Conservation (phyloP, 176 grass and related monocot genomes). For the Eremochloa ophiuroides region DNA sequence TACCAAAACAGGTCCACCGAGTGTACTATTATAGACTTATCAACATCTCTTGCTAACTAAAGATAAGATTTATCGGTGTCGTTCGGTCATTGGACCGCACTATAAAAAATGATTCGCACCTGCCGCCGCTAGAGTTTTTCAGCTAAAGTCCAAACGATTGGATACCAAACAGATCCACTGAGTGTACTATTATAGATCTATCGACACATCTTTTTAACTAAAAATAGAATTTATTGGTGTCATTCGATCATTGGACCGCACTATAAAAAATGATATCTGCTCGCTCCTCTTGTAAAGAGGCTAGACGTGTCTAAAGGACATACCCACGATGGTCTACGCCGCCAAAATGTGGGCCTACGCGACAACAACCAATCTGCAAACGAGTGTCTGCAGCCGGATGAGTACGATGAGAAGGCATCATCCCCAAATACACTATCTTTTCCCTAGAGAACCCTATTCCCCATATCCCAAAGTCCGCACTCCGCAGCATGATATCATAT, state of each 20-base stretch:
- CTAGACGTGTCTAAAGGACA: neutral
- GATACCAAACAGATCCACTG: too few species aligned
- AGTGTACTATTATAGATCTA: neutral
- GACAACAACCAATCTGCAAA: neutral
- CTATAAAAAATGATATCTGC: slow-evolving; percentile 2
- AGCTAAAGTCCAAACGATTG: too few species aligned
- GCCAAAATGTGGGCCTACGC: neutral
- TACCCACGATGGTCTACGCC: neutral
- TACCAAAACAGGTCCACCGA: too few species aligned
- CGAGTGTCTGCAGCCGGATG: neutral
- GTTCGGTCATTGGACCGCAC: neutral
- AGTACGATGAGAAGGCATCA: slow-evolving; percentile 9
- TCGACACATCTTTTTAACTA: neutral
- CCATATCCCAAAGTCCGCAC: neutral
- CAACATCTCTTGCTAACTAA: neutral
- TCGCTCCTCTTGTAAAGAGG: neutral
- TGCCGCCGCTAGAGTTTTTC: too few species aligned
- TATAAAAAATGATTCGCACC: slow-evolving; percentile 15
- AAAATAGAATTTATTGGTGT: neutral
- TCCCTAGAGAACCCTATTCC: slow-evolving; percentile 6
- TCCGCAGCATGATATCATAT: neutral
- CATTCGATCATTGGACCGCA: neutral
- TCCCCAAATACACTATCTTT: neutral
- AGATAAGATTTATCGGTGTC: neutral
- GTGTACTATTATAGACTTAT: neutral